Percentiles rank a stretch among this genome's conserved stretches.
phyloP scores from a whole-genome alignment of 2,329 filamentous ascomycete species.

The Endoconidiophora polonica region DNA sequence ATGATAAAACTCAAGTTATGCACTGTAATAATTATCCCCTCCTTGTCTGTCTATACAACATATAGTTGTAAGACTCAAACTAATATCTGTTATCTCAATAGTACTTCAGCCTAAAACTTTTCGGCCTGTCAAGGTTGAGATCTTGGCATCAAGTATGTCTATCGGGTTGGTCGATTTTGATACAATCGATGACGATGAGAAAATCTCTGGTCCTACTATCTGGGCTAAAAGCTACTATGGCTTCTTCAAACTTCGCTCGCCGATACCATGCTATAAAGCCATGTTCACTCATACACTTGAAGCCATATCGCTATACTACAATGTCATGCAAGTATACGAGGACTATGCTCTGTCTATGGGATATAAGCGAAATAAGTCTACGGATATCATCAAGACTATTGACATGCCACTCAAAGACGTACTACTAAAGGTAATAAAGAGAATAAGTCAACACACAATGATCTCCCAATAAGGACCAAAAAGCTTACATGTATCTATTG shows the following conservation, averaged over 20 bases:
- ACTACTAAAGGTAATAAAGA: conserved; percentile 20
- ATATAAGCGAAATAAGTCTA: conserved; percentile 18
- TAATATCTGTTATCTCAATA: not conserved
- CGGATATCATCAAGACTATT: conserved; percentile 17
- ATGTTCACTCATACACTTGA: conserved; percentile 45
- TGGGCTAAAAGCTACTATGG: conserved; percentile 50
- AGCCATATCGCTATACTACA: conserved; percentile 48
- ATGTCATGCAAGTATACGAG: conserved; percentile 40
- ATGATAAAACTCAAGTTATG: conserved; percentile 22
- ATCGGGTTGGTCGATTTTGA: conserved; percentile 29
- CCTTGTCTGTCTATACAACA: not conserved
- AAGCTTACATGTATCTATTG: not conserved
- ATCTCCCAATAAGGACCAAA: not conserved
- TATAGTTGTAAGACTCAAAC: conserved; percentile 2
- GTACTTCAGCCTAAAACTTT: conserved; percentile 7
- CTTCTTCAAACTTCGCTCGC: conserved; percentile 48
- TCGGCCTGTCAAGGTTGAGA: conserved; percentile 30
- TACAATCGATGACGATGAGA: conserved; percentile 2
- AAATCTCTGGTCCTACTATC: conserved; percentile 33
- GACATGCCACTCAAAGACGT: conserved; percentile 20
- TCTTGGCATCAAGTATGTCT: conserved; percentile 30
- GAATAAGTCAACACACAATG: not conserved
- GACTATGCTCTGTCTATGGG: conserved; percentile 19
- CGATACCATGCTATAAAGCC: conserved; percentile 36
- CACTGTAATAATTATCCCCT: conserved; percentile 21